Evolutionary conservation across 306 rosid species (phyloP).

Genomic region (barrel medic (Medicago truncatula)): DNA sequence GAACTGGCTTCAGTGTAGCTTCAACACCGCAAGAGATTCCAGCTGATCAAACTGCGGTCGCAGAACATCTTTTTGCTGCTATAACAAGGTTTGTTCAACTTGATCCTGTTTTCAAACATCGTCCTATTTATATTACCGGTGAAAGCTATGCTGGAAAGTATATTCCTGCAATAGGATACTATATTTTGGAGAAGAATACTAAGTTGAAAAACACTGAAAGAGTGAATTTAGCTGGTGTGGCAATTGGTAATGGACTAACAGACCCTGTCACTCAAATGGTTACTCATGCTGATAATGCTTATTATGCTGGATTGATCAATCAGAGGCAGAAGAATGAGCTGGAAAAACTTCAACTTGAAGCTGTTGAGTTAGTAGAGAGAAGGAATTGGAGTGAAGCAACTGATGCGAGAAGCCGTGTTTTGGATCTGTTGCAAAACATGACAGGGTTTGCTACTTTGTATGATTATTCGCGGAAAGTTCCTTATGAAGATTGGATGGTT

Average conservation of each 20-base stretch:
- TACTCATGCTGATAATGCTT: slow-evolving; percentile 68
- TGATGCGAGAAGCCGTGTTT: slow-evolving; percentile 37
- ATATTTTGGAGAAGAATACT: slow-evolving; percentile 53
- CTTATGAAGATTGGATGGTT: slow-evolving; percentile 50
- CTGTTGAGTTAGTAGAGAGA: slow-evolving; percentile 39
- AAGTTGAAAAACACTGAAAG: slow-evolving; percentile 29
- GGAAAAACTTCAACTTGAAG: not conserved
- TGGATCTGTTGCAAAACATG: slow-evolving; percentile 47
- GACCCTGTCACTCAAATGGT: slow-evolving; percentile 64
- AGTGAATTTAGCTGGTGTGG: slow-evolving; percentile 70
- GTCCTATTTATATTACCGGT: slow-evolving; percentile 44
- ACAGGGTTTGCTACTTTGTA: slow-evolving; percentile 75
- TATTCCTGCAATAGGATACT: slow-evolving; percentile 69
- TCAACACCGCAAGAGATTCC: slow-evolving; percentile 65
- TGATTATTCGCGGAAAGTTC: slow-evolving; percentile 57
- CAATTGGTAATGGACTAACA: slow-evolving; percentile 77
- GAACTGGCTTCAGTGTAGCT: slow-evolving; percentile 81
- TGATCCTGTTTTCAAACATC: slow-evolving; percentile 52
- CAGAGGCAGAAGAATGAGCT: slow-evolving; percentile 53
- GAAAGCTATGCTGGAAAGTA: slow-evolving; percentile 21
- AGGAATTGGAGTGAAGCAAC: slow-evolving; percentile 65
- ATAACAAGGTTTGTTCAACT: slow-evolving; percentile 59
- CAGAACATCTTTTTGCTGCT: slow-evolving; percentile 64
- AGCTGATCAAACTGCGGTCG: slow-evolving; percentile 55
- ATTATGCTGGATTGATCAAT: slow-evolving; percentile 63